Evolutionary conservation across 176 grass and related monocot species (phyloP).

Genomic region (Aegilops umbellulata): DNA sequence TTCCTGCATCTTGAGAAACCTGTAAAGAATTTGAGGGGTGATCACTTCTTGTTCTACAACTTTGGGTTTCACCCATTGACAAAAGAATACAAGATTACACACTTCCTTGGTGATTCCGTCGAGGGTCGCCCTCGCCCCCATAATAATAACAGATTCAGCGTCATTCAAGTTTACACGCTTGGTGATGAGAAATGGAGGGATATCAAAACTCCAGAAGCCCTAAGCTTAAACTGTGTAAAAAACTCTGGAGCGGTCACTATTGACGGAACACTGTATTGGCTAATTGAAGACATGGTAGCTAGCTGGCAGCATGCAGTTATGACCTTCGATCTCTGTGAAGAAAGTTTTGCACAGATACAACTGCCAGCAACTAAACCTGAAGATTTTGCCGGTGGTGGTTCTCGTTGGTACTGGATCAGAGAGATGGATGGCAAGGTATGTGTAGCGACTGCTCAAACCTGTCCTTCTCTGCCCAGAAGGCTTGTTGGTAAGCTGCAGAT

Average conservation of each 20-base stretch:
- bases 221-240: conserved; percentile 6
- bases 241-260: neutral
- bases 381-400: neutral
- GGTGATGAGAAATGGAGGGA: conserved; percentile 28
- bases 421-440: conserved; percentile 23
- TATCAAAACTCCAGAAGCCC: neutral
- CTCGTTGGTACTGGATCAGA: neutral
- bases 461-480: neutral
- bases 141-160: neutral
- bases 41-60: conserved; percentile 12
- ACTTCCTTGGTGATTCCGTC: neutral
- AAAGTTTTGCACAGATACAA: conserved; percentile 13
- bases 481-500: conserved; percentile 17
- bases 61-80: conserved; percentile 25
- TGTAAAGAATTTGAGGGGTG: neutral
- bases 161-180: conserved; percentile 37
- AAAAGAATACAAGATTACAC: conserved; percentile 31
- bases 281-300: neutral
- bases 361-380: neutral
- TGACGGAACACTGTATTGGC: conserved; percentile 33
- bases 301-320: conserved; percentile 5
- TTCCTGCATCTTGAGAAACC: conserved; percentile 13
- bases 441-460: neutral
- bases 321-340: conserved; percentile 24
- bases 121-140: neutral